A percentile compares a stretch with the other conserved stretches of the same genome.
These are phyloP conservation scores for Candida silvicultrix DNA, from an alignment of 805 yeast genomes.

Conservation along the genomic window DNA sequence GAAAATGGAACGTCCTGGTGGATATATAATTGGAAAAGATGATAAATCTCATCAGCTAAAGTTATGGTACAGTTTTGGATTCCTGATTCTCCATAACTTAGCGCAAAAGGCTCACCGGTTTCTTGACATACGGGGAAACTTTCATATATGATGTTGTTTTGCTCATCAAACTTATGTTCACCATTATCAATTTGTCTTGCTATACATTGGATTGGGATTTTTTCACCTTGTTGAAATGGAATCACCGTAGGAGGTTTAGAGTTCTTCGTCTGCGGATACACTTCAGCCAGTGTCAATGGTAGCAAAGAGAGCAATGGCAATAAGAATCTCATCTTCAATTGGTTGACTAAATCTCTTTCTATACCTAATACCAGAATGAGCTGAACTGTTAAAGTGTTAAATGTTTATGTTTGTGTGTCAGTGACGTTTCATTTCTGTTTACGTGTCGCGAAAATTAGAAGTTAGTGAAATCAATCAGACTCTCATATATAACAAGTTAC, in stretches of 20 bases:
- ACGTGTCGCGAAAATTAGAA: no score
- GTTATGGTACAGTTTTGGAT: constrained; percentile 54
- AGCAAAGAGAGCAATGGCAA: background rate
- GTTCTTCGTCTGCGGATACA: constrained; percentile 10
- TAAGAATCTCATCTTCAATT: background rate
- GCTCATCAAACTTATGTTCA: constrained; percentile 64
- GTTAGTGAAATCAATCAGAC: no score
- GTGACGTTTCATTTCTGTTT: no score
- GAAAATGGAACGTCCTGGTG: constrained; percentile 76
- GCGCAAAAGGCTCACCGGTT: constrained; percentile 51
- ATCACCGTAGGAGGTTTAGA: constrained; percentile 10
- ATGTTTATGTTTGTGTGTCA: no score
- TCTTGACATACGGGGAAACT: constrained; percentile 61
- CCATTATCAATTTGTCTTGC: constrained; percentile 67
- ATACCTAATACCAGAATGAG: no score
- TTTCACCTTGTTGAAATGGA: constrained; percentile 31
- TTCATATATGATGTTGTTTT: constrained; percentile 47
- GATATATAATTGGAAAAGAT: constrained; percentile 65
- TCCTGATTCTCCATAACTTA: constrained; percentile 44
- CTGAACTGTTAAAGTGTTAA: no score
- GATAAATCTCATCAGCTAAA: constrained; percentile 60
- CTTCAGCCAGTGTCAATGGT: constrained; percentile 1
- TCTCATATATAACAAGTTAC: no score
- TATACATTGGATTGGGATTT: constrained; percentile 51
- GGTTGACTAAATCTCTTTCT: no score